Evolutionary conservation across 331 rosid genomes (phyloP).

Genomic region (Rosa hybrid): DNA sequence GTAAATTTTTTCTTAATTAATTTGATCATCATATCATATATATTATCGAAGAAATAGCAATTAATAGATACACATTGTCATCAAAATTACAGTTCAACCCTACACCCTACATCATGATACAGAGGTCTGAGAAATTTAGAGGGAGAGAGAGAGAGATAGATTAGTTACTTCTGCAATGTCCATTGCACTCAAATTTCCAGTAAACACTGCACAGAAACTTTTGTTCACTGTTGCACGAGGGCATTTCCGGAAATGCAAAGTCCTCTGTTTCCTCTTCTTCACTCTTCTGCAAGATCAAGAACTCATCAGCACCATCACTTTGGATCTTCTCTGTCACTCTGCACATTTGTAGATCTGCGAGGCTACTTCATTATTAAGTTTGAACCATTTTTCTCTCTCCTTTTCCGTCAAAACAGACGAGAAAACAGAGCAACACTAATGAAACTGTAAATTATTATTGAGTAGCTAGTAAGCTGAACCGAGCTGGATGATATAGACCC

Average conservation of each 20-base stretch:
- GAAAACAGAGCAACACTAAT: conserved; percentile 23
- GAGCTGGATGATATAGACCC: conserved; percentile 37
- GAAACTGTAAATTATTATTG: conserved; percentile 14
- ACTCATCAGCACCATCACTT: conserved; percentile 14
- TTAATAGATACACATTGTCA: conserved; percentile 35
- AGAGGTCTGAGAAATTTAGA: conserved; percentile 12
- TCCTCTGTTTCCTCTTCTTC: conserved; percentile 7
- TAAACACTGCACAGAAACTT: conserved; percentile 1
- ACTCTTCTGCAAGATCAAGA: conserved; percentile 8
- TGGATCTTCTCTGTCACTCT: conserved; percentile 23
- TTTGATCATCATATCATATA: conserved; percentile 2
- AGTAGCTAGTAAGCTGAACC: background rate
- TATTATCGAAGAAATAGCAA: conserved; percentile 13
- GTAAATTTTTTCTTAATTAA: background rate
- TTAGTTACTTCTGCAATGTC: background rate
- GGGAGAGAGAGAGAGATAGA: background rate
- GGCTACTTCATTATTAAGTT: conserved; percentile 55
- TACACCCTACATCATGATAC: conserved; percentile 11
- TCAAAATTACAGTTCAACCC: conserved; percentile 46
- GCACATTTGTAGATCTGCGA: conserved; percentile 59
- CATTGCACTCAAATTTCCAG: background rate
- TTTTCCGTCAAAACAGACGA: conserved; percentile 41
- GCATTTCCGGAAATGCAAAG: background rate
- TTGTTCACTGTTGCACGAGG: background rate
- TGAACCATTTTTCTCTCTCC: conserved; percentile 2